phyloP scores from a whole-genome alignment of 352 stramenopile species.

The Halophytophthora batemanensis region DNA sequence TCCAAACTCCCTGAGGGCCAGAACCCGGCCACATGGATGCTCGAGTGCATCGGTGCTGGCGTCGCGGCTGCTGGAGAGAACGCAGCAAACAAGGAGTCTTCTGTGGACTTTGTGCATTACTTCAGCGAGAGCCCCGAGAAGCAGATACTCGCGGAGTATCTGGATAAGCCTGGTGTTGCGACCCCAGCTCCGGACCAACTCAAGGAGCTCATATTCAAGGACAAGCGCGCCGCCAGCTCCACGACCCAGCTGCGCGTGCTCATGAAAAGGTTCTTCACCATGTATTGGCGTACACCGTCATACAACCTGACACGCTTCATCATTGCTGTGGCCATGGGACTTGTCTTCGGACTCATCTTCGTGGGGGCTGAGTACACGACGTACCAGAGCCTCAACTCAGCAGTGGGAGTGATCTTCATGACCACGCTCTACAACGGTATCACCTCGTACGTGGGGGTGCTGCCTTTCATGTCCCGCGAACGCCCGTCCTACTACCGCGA shows the following conservation, averaged over 20 bases:
- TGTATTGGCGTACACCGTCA: constrained; percentile 85
- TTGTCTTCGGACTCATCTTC: constrained; percentile 73
- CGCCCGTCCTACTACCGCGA: constrained; percentile 68
- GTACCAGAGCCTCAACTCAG: constrained; percentile 31
- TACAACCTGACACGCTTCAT: constrained; percentile 83
- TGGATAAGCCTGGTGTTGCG: constrained; percentile 21
- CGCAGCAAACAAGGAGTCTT: constrained; percentile 4
- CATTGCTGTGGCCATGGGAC: constrained; percentile 45
- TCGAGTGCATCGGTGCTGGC: constrained; percentile 50
- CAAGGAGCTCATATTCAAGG: constrained; percentile 22
- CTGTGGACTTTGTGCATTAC: constrained; percentile 21
- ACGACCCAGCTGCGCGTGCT: constrained; percentile 28
- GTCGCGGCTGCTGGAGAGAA: constrained; percentile 11
- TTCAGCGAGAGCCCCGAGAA: constrained; percentile 24
- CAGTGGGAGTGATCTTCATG: constrained; percentile 73
- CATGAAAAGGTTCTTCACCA: constrained; percentile 34
- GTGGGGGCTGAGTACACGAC: constrained; percentile 26
- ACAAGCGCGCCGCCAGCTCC: constrained; percentile 29
- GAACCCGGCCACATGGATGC: constrained; percentile 80
- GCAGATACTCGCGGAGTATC: constrained; percentile 6
- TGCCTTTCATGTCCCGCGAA: constrained; percentile 71
- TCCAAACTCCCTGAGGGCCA: constrained; percentile 20
- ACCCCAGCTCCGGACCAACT: constrained; percentile 8
- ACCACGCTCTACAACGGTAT: constrained; percentile 66
- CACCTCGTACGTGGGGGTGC: constrained; percentile 51